Base-by-base conservation (phyloP, 2,329 filamentous ascomycete genomes). In the Scleromitrula shiraiana region DNA sequence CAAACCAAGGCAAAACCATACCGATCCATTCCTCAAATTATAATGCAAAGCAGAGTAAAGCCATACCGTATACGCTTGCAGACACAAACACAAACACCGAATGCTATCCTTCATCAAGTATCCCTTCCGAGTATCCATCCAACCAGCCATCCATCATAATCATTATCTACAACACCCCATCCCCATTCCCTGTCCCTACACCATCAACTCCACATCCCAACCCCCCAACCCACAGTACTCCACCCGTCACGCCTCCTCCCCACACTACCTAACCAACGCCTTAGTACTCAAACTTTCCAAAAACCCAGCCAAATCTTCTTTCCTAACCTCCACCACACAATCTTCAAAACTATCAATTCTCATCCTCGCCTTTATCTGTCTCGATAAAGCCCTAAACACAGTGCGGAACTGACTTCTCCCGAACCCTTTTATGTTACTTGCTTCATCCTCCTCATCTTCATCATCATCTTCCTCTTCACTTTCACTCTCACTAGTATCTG, bases 301-400 rank as follows among this genome's bases (percentile, higher is more conserved):
- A 65, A 98, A 98, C 0, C 84, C 88, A 14, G 82, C 80, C 23
- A 98, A 70, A 67, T 97, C 93, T 64, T 97, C 93, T 71, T 95
- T 96, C 68, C 83, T 83, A n/a, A 98, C 91, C 65, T 98, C 93
- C 39, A 97, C 90, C 7, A 97, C 93, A 61, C 88, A 95, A 65
- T 95, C 88, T 68, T 98, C 93, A 62, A 98, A 98, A 65, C 87
- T 94, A 67, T 98, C 93, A 63, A 96, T 94, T 51, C 89, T 75
- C 17, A 97, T 89, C 14, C 90, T 72, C 0, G 91, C 88, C 50
- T 83, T 93, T 14, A 91, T 97, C 71, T 96, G 88, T 43, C 84
- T 79, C 2, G 95, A 86, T 0, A 97, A 93, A 62, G 95, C 89
- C 64, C 96, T 89, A 66, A 98, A 98, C 3, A 93, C 91, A 59